Evolutionary conservation across 139 green algal species (phyloP).

Genomic region (Tetratostichococcus sp.): DNA sequence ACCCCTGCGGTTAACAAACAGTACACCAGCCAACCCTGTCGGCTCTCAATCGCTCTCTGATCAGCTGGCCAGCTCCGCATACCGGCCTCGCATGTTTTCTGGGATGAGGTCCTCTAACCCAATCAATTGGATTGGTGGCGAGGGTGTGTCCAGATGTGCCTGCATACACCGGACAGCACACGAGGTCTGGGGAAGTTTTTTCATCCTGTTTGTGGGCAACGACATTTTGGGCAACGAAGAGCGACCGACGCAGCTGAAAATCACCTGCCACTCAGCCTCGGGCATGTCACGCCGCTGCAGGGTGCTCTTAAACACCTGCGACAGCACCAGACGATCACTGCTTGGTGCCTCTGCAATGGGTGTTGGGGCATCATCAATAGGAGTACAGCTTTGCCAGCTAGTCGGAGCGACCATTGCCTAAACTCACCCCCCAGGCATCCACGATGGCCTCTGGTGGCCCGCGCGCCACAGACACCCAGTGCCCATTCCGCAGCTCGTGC

Average conservation of each 20-base stretch:
- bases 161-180: slow-evolving; percentile 2
- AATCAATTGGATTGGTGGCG: neutral
- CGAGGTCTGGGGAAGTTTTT: no score
- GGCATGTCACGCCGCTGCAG: neutral
- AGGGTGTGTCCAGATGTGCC: slow-evolving; percentile 3
- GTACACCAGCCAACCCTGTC: no score
- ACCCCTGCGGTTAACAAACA: no score
- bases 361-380: no score
- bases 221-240: no score
- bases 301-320: slow-evolving; percentile 6
- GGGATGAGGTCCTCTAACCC: neutral
- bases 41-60: no score
- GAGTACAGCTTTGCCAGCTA: no score
- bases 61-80: neutral
- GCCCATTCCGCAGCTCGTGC: slow-evolving; percentile 41
- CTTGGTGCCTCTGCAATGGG: no score
- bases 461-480: slow-evolving; percentile 60
- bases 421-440: slow-evolving; percentile 50
- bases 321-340: no score
- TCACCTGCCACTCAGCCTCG: slow-evolving; percentile 2
- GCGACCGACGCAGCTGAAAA: no score
- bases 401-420: no score
- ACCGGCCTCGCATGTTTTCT: neutral
- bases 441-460: slow-evolving; percentile 45
- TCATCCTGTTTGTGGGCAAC: no score